A percentile compares a stretch with the other conserved stretches of the same genome.
Conservation (phyloP, 106 monocot genomes). For the Chionographis japonica region DNA sequence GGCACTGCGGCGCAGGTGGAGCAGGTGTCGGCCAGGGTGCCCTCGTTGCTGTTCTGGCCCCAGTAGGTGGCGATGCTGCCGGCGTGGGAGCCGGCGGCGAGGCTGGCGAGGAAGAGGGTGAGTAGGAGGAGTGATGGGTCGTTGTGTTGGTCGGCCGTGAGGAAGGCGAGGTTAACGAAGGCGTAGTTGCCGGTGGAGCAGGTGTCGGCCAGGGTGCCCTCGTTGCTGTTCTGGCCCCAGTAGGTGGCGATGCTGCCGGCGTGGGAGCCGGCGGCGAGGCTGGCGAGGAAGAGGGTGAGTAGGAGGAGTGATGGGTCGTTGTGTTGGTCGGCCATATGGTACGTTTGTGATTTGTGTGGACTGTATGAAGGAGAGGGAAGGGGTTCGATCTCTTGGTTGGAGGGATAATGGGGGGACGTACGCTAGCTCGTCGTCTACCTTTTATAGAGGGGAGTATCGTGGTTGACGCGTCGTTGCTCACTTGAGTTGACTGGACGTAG, state of each 20-base stretch:
- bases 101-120: slow-evolving; percentile 55
- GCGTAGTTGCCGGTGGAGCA: slow-evolving; percentile 41
- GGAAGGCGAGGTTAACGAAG: slow-evolving; percentile 51
- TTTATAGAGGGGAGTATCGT: too few species aligned
- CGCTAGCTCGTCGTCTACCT: too few species aligned
- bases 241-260: slow-evolving; percentile 63
- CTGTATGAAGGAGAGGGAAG: too few species aligned
- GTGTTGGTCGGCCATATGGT: too few species aligned
- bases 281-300: slow-evolving; percentile 12
- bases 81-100: slow-evolving; percentile 18
- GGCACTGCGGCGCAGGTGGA: slow-evolving; percentile 60
- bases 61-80: slow-evolving; percentile 27
- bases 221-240: slow-evolving; percentile 79
- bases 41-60: slow-evolving; percentile 40
- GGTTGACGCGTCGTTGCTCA: too few species aligned
- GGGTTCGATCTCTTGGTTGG: too few species aligned
- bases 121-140: slow-evolving; percentile 42
- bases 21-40: slow-evolving; percentile 14
- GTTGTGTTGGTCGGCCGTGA: slow-evolving; percentile 51
- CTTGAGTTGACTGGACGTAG: too few species aligned
- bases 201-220: slow-evolving; percentile 44
- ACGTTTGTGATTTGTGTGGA: too few species aligned
- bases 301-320: neutral
- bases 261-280: slow-evolving; percentile 7
- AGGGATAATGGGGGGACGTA: too few species aligned